Evolutionary conservation across 2,329 filamentous ascomycete species (phyloP).

Genomic region (Reticulascus tulasneorum): DNA sequence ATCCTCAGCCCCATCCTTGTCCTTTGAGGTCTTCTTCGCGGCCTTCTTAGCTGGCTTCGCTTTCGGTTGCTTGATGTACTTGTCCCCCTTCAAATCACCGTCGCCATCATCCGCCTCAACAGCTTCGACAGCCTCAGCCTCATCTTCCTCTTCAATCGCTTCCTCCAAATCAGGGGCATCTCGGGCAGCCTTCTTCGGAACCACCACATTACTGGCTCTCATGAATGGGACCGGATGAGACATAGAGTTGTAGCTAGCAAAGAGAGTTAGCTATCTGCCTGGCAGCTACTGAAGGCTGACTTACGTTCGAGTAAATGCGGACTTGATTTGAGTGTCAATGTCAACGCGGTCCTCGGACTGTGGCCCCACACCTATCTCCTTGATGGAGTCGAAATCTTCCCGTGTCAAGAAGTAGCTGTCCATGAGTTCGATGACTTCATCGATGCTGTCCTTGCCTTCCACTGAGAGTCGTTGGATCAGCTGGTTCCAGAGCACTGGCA

Average conservation of each 20-base stretch:
- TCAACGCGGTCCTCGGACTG: conserved; percentile 73
- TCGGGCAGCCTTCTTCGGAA: conserved; percentile 65
- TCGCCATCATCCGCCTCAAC: conserved; percentile 68
- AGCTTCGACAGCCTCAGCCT: conserved; percentile 55
- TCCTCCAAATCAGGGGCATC: conserved; percentile 93
- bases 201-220: conserved; percentile 76
- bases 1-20: conserved; percentile 45
- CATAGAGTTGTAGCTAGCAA: conserved; percentile 72
- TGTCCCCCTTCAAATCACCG: conserved; percentile 86
- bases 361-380: conserved; percentile 84
- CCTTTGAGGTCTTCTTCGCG: conserved; percentile 31
- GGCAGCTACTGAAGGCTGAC: too few species aligned
- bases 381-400: conserved; percentile 90
- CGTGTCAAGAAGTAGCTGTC: conserved; percentile 93
- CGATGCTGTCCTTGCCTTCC: conserved; percentile 78
- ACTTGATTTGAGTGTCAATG: conserved; percentile 81
- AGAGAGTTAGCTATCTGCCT: conserved; percentile 3
- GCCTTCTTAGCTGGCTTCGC: conserved; percentile 46
- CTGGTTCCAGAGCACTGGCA: conserved; percentile 82
- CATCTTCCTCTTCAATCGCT: conserved; percentile 88
- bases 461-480: conserved; percentile 69
- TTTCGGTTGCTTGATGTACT: conserved; percentile 92
- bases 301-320: conserved; percentile 83
- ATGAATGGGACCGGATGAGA: conserved; percentile 93
- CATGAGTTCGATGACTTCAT: conserved; percentile 88